Base-by-base conservation (phyloP, 2,329 filamentous ascomycete species). In the Camillea tinctor region DNA sequence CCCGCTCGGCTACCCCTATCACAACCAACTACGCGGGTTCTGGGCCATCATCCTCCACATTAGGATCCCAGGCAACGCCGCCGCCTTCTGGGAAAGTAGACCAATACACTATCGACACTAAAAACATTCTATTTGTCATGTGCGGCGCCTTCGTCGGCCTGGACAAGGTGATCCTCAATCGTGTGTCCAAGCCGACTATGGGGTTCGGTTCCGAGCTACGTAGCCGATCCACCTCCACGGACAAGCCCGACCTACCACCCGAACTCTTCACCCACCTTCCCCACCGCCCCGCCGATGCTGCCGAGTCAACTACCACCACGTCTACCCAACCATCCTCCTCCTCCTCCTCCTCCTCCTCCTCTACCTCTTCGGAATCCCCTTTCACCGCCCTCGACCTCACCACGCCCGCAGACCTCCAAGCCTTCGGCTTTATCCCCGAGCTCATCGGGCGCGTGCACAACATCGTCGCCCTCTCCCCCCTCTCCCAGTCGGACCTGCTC, bases 91-190 rank as follows among this genome's bases (percentile, higher is more conserved):
- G 79, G 30, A 86, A 85, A 66, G 79, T 83, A 8, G 84, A 87
- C 56, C 86, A 88, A 69, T 88, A 85, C 71, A 88, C 91, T 58
- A 88, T 97, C 60, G 90, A 95, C 69, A 99, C 95, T 0, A 93
- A 93, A 65, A 97, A 98, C 69, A 98, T 99, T 61, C 84, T 99
- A 24, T 99, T 99, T 77, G 93, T 99, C 50, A 97, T 95, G 74
- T 96, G 93, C 13, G 95, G 95, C 19, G 95, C 95, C 19, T 99
- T 99, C 72, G 91, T 96, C 40, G 94, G 93, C 1, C 81, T 98
- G 1, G 92, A 97, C 70, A 97, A 96, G 73, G 84, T 90, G 36
- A 86, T 99, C 54, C 81, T 96, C 61, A 90, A 93, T 60, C 88
- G 95, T n/a, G 89, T 98, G 51, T 89, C 92, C 13, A 92, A 90